Base-by-base conservation (phyloP, 768 basidiomycete species). In the Pleurotus ostreatus region DNA sequence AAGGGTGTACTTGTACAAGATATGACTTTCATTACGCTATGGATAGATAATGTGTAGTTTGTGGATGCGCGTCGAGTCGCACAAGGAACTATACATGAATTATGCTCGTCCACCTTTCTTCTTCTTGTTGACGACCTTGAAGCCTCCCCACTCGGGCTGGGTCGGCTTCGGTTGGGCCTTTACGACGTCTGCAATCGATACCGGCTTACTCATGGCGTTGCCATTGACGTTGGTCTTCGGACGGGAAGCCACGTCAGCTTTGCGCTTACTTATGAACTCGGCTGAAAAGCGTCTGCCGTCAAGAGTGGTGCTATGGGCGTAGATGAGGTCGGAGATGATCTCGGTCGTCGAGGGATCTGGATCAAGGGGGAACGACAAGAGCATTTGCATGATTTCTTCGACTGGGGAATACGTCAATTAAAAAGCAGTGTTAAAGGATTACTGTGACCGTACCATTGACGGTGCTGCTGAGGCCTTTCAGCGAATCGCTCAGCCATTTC, bases 51-150 rank as follows among this genome's bases (percentile, higher is more conserved):
- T 25, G 43, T 12, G 49, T 38, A 55, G 30, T 41, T 30, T 18
- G 13, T 7, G 18, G 49, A 13, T 12, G 34, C 23, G 23, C 23
- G 26, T 44, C 23, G 23, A 0, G 26, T 44, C 23, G 23, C 23
- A 25, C 23, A 25, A 25, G 5, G 23, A 25, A 25, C 23, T 25
- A 25, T 25, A 5, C 38, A 55, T 25, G 20, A 52, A 49, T 74
- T 67, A 88, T 46, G 83, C 66, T 63, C 82, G 77, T 25, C 80
- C 80, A 13, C 86, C 81, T 73, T 92, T 92, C 83, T 93, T 97
- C 77, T 95, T 97, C 79, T 95, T 94, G 63, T 94, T 93, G 52
- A 94, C 91, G 4, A 95, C 89, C 73, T 94, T 95, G 78, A 93
- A 94, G 5, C 85, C 86, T 22, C 85, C 84, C 89, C 94, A 95